These are phyloP conservation scores for Saccharomyces mikatae DNA, from an alignment of 805 yeast species.

Conservation along the genomic window DNA sequence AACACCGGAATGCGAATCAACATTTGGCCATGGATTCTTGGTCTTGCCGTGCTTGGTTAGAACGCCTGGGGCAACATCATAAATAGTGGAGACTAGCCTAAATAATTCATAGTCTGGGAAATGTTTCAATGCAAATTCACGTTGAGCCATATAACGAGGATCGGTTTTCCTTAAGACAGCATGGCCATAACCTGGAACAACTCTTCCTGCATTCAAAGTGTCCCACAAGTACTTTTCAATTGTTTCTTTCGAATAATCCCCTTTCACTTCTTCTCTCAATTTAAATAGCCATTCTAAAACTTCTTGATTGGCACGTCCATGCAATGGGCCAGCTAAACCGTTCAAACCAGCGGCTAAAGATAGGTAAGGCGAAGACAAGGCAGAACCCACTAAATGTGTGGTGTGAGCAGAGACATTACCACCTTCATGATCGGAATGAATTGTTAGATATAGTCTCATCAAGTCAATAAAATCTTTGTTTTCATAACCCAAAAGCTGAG, in stretches of 20 bases:
- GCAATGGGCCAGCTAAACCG: slow-evolving; percentile 83
- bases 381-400: slow-evolving; percentile 79
- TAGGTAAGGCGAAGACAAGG: slow-evolving; percentile 68
- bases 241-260: slow-evolving; percentile 58
- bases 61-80: slow-evolving; percentile 76
- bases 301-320: slow-evolving; percentile 85
- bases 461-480: slow-evolving; percentile 68
- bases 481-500: slow-evolving; percentile 49
- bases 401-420: slow-evolving; percentile 84
- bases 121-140: slow-evolving; percentile 70
- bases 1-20: slow-evolving; percentile 83
- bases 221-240: slow-evolving; percentile 74
- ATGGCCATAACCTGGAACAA: slow-evolving; percentile 84
- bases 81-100: slow-evolving; percentile 68
- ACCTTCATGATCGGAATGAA: slow-evolving; percentile 86
- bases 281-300: slow-evolving; percentile 73
- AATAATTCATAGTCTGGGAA: slow-evolving; percentile 74
- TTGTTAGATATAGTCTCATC: slow-evolving; percentile 70
- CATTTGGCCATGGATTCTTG: slow-evolving; percentile 91
- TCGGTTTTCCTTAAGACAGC: slow-evolving; percentile 84
- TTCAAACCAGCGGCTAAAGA: slow-evolving; percentile 75
- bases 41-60: slow-evolving; percentile 81
- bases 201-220: slow-evolving; percentile 72
- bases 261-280: slow-evolving; percentile 51
- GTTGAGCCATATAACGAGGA: slow-evolving; percentile 81